Base-by-base conservation (phyloP, 2,329 filamentous ascomycete species). In the Sporothrix pallida region DNA sequence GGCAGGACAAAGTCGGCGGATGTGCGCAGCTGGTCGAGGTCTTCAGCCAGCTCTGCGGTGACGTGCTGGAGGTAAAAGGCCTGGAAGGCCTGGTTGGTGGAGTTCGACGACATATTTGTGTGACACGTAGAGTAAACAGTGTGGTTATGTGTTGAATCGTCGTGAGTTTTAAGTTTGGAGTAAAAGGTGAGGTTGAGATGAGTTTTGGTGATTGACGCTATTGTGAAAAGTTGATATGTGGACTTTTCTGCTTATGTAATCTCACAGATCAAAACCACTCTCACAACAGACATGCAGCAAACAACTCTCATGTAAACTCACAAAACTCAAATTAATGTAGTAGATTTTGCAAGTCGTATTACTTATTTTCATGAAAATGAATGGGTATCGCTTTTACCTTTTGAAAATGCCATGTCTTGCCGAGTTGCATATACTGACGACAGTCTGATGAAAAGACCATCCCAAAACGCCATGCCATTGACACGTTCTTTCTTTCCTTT, bases 31-130 rank as follows among this genome's bases (percentile, higher is more conserved):
- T 89, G 89, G 82, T 93, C 90, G 52, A 95, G 85, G 79, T 94
- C 92, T 77, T 93, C 90, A 13, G 90, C 89, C 73, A 95, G 89
- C 80, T 94, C 92, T 70, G 86, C 84, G 0, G 92, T 93, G 6
- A 90, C 84, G 74, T 88, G 89, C 78, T 91, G 89, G 65, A 94
- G 87, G 80, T 94, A 94, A 80, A 89, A 91, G 10, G 89, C 84
- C 9, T 86, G 26, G 17, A 75, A 75, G 13, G 68, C 68, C n/a
- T 54, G 12, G 48, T 62, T 70, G 48, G 68, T 52, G 2, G 60
- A 44, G 42, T 42, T 9, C 26, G 42, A 58, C 17, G 52, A 62
- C 23, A 52, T 71, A 37, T 69, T 12, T 9, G 37, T 20, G 23
- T 69, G 5, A 23, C 26, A n/a, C 12, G 48, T 68, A 26, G 2